Conservation (phyloP, 495 filamentous ascomycete species). For the Entonaema liquescens region DNA sequence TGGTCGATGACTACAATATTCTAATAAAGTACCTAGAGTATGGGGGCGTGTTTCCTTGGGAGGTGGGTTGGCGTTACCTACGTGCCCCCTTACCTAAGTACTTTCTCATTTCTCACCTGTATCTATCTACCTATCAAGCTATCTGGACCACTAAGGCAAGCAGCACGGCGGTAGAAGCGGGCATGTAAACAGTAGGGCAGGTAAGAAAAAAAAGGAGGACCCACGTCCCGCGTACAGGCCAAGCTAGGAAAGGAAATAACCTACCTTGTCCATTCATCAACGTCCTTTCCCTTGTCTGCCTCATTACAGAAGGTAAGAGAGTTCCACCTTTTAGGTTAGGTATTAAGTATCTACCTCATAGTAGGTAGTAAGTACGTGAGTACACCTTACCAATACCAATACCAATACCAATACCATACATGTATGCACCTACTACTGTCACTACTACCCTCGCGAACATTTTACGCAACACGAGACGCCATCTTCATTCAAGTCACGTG, state of each 20-base stretch:
- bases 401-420: not conserved
- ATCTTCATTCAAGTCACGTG: slow-evolving; percentile 43
- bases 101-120: slow-evolving; percentile 10
- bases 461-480: slow-evolving; percentile 28
- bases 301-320: not conserved
- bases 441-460: not conserved
- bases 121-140: slow-evolving; percentile 4
- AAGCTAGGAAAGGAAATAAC: slow-evolving; percentile 6
- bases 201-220: slow-evolving; percentile 27
- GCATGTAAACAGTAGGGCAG: slow-evolving; percentile 37
- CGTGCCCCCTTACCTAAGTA: slow-evolving; percentile 24
- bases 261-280: not conserved
- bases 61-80: slow-evolving; percentile 38
- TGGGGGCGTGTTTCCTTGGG: slow-evolving; percentile 20
- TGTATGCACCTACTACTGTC: not conserved
- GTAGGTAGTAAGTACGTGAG: too few species aligned
- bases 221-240: slow-evolving; percentile 34
- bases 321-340: not conserved
- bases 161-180: slow-evolving; percentile 12
- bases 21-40: not conserved
- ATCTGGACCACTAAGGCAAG: not conserved
- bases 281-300: not conserved
- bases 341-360: too few species aligned
- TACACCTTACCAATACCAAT: not conserved
- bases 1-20: too few species aligned